Percentiles rank a stretch among this genome's conserved stretches.
Evolutionary conservation across 1,284 basidiomycete genomes (phyloP).

Genomic region (Ceratobasidium sp.): DNA sequence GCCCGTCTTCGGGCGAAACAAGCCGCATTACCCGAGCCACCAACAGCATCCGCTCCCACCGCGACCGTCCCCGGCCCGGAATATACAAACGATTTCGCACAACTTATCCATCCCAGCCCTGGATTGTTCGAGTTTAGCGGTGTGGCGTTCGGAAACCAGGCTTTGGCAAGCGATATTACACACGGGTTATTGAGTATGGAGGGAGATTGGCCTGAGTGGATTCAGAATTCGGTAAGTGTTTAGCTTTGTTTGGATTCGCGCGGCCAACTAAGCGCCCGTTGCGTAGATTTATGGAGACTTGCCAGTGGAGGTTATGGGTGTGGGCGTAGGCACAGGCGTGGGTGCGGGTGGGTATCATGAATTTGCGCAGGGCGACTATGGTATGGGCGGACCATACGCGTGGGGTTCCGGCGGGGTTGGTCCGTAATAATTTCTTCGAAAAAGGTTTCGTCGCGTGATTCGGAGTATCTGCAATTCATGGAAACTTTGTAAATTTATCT

Average conservation of each 20-base stretch:
- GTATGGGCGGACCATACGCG: too few species aligned
- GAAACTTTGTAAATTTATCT: too few species aligned
- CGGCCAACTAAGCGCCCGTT: too few species aligned
- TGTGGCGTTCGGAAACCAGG: constrained; percentile 1
- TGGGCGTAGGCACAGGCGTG: too few species aligned
- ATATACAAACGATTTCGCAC: constrained; percentile 22
- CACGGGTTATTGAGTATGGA: constrained; percentile 31
- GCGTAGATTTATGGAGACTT: constrained; percentile 39
- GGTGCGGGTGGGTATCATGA: background rate
- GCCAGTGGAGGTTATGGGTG: too few species aligned
- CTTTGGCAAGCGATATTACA: constrained; percentile 25
- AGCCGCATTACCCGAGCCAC: background rate
- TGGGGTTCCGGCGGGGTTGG: too few species aligned
- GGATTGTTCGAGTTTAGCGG: background rate
- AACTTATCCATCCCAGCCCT: background rate
- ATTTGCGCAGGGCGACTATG: too few species aligned
- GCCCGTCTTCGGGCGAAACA: constrained; percentile 30
- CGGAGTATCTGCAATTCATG: too few species aligned
- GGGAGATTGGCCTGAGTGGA: constrained; percentile 37
- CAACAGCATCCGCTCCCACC: background rate
- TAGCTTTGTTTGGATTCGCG: too few species aligned
- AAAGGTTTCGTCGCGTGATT: too few species aligned
- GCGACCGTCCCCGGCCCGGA: constrained; percentile 1
- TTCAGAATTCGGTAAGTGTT: constrained; percentile 34
- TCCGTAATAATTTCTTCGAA: too few species aligned